These are phyloP conservation scores for Podospora pseudopauciseta DNA, from an alignment of 495 filamentous ascomycete genomes.

Conservation along the genomic window DNA sequence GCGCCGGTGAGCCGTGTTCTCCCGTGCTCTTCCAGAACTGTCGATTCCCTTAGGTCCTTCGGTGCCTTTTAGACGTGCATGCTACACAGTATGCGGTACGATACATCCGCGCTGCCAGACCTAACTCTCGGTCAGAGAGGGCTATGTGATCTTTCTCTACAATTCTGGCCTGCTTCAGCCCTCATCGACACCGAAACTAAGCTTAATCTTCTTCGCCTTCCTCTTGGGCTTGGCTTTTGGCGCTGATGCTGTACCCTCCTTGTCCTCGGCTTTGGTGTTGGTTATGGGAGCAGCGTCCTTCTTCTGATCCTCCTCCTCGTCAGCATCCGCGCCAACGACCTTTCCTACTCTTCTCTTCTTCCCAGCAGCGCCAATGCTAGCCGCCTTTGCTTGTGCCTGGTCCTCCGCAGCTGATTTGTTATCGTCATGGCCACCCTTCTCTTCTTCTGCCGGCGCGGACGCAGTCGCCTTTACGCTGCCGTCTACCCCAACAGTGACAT, in stretches of 20 bases:
- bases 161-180: constrained; percentile 22
- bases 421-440: constrained; percentile 23
- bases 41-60: not conserved
- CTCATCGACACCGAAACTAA: constrained; percentile 55
- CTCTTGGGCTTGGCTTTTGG: constrained; percentile 34
- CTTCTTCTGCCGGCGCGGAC: constrained; percentile 8
- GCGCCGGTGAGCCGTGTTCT: not conserved
- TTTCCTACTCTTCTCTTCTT: constrained; percentile 51
- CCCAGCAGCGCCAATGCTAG: constrained; percentile 35
- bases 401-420: constrained; percentile 17
- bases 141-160: not conserved
- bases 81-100: not conserved
- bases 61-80: not conserved
- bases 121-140: not conserved
- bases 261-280: constrained; percentile 12
- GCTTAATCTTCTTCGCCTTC: constrained; percentile 57
- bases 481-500: constrained; percentile 36
- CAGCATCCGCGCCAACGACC: constrained; percentile 38
- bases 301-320: constrained; percentile 18
- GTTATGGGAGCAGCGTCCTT: constrained; percentile 13
- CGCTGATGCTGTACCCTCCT: constrained; percentile 15
- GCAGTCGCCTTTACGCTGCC: constrained; percentile 26
- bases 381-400: not conserved
- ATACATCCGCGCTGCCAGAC: not conserved
- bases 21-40: not conserved